Base-by-base conservation (phyloP, 1,139 yeast species). In the Kodamaea arcana region DNA sequence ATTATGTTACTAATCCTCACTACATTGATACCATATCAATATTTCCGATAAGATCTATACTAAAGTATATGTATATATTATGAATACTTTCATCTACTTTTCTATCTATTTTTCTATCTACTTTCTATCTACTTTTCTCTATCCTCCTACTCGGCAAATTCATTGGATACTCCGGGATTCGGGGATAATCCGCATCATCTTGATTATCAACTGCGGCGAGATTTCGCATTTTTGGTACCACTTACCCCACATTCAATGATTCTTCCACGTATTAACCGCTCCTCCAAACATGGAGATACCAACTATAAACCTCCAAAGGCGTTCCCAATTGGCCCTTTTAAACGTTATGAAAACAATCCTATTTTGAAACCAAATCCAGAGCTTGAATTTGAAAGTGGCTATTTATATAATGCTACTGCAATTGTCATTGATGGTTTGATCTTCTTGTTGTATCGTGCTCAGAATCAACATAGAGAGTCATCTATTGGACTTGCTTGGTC, bases 261-360 rank as follows among this genome's bases (percentile, higher is more conserved):
- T 46, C 37, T 62, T 16, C 73, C 73, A 4, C 33, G 30, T 3
- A 59, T 68, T 8, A 42, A 45, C 29, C 46, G 40, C 21, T 40
- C 50, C 31, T 58, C 71, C 2, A 40, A 39, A 3, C 63, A 54
- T 24, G 71, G 70, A 1, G 68, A 61, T 39, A 26, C 33, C n/a
- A 22, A 59, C 44, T 67, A 67, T 43, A 50, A 43, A 27, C 52
- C 70, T 0, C 73, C 74, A 6, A 46, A 39, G 4, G 44, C 55
- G 13, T 69, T 67, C 47, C 74, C 74, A 16, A 59, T 69, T 37
- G 74, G 74, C 0, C 73, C 73, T 7, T 69, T 68, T 44, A 44
- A 47, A 13, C 61, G 54, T 41, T 66, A 66, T 45, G 31, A 43
- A 15, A 39, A 57, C 13, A 69, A 68, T 39, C 74, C 74, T 1